These are phyloP conservation scores for Microsporum audouinii DNA, from an alignment of 2,329 filamentous ascomycete genomes.

Conservation along the genomic window DNA sequence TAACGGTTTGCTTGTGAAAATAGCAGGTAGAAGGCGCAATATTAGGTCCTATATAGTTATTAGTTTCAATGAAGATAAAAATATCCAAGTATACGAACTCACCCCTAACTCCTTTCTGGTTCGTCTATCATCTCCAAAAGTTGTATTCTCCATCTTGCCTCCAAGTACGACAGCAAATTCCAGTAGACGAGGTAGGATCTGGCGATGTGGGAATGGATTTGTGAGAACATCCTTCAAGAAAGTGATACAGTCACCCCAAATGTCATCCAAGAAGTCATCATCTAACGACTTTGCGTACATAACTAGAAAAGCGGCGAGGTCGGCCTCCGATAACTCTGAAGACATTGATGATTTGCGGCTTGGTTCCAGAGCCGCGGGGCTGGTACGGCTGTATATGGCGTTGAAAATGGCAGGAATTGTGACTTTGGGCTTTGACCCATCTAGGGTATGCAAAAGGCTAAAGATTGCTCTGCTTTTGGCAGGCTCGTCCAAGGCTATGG, in stretches of 20 bases:
- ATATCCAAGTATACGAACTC: conserved; percentile 29
- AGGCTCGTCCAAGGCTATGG: conserved; percentile 36
- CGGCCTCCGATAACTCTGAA: conserved; percentile 67
- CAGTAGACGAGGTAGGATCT: conserved; percentile 72
- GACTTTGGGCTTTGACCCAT: conserved; percentile 80
- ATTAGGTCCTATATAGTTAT: conserved; percentile 62
- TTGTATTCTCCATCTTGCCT: conserved; percentile 94
- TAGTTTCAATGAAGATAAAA: not conserved
- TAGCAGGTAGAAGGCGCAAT: conserved; percentile 74
- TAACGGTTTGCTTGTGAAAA: conserved; percentile 79
- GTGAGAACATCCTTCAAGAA: conserved; percentile 82
- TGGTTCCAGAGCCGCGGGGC: conserved; percentile 66
- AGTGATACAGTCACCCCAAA: conserved; percentile 87
- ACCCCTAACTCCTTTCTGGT: conserved; percentile 85
- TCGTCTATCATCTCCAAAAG: conserved; percentile 84
- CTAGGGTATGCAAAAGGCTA: conserved; percentile 77
- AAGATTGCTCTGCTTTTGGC: conserved; percentile 57
- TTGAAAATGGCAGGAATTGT: conserved; percentile 92
- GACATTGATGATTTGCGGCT: conserved; percentile 78
- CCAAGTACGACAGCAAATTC: conserved; percentile 84
- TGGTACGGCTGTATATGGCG: conserved; percentile 87
- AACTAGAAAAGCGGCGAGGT: conserved; percentile 78
- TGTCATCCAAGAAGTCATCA: conserved; percentile 95
- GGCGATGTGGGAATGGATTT: conserved; percentile 89
- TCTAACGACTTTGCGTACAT: conserved; percentile 84